Percentiles rank a stretch among this genome's conserved stretches.
phyloP scores from a whole-genome alignment of 73 alveolate genomes.

The Blepharisma japonicum region DNA sequence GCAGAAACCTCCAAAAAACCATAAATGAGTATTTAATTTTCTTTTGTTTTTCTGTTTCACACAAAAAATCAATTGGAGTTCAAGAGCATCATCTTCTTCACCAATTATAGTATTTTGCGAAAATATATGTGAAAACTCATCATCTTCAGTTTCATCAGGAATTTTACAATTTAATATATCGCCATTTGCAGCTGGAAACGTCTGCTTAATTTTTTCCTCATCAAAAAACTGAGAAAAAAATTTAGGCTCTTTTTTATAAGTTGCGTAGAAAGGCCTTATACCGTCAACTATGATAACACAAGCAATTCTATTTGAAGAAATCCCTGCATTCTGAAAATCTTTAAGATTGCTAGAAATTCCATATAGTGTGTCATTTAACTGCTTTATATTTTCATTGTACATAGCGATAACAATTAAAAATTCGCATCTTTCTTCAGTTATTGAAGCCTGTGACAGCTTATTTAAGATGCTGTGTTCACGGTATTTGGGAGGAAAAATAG shows the following conservation, averaged over 20 bases:
- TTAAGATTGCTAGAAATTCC: conserved; percentile 34
- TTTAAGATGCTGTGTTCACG: neutral
- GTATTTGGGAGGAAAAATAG: neutral
- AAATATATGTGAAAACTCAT: conserved; percentile 22
- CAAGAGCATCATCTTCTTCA: neutral
- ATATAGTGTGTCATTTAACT: conserved; percentile 33
- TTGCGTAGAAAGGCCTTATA: neutral
- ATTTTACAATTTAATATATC: conserved; percentile 4
- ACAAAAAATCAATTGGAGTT: neutral
- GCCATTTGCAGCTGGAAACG: neutral
- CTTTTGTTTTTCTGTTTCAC: conserved; percentile 22
- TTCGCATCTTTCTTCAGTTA: neutral
- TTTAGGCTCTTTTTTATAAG: neutral
- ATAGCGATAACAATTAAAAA: conserved; percentile 39
- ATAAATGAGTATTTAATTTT: conserved; percentile 28
- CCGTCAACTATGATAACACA: conserved; percentile 10
- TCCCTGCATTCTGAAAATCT: conserved; percentile 1
- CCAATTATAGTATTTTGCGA: neutral
- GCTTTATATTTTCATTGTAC: conserved; percentile 45
- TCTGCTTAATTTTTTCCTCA: neutral
- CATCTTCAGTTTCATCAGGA: neutral
- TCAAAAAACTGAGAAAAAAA: conserved; percentile 29
- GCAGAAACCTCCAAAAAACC: conserved; percentile 36
- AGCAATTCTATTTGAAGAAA: neutral
- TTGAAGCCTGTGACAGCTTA: neutral